Evolutionary conservation across 108 stramenopile genomes (phyloP).

Genomic region (Cyclostephanos tholiformis): DNA sequence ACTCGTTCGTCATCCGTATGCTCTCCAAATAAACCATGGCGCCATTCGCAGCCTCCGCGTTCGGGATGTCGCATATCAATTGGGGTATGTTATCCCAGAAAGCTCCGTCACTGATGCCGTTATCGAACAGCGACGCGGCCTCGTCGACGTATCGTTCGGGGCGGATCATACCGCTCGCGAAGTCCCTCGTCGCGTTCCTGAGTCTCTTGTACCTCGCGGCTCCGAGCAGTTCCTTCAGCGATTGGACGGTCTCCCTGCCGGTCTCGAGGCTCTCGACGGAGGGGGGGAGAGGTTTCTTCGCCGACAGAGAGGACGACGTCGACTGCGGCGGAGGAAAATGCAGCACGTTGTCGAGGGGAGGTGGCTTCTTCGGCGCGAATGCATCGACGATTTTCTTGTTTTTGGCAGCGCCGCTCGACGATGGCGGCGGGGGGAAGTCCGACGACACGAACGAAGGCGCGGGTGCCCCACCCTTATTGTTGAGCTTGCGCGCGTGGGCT

Average conservation of each 20-base stretch:
- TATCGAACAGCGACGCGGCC: slow-evolving; percentile 71
- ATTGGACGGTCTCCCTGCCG: slow-evolving; percentile 62
- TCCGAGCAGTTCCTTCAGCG: slow-evolving; percentile 73
- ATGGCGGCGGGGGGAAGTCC: slow-evolving; percentile 44
- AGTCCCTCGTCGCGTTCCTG: slow-evolving; percentile 70
- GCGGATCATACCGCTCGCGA: slow-evolving; percentile 53
- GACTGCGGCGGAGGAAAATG: slow-evolving; percentile 51
- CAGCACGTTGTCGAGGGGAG: slow-evolving; percentile 49
- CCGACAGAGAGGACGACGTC: neutral
- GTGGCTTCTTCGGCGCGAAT: slow-evolving; percentile 39
- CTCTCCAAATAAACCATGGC: slow-evolving; percentile 69
- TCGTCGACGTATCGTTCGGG: slow-evolving; percentile 78
- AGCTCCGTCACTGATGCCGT: slow-evolving; percentile 58
- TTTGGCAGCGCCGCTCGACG: slow-evolving; percentile 21
- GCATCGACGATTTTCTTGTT: slow-evolving; percentile 21
- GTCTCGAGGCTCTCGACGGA: slow-evolving; percentile 19
- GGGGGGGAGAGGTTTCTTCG: slow-evolving; percentile 11
- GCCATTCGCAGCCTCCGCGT: slow-evolving; percentile 37
- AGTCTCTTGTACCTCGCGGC: slow-evolving; percentile 75
- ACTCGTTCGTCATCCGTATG: slow-evolving; percentile 31
- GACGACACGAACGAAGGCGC: slow-evolving; percentile 15
- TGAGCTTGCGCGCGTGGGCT: slow-evolving; percentile 39
- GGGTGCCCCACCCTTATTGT: slow-evolving; percentile 28
- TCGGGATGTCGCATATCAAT: slow-evolving; percentile 77
- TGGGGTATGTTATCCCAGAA: slow-evolving; percentile 72